Evolutionary conservation across 306 rosid genomes (phyloP), one percentile per base, ranked within the genome.

Genomic region (Datisca glomerata): DNA sequence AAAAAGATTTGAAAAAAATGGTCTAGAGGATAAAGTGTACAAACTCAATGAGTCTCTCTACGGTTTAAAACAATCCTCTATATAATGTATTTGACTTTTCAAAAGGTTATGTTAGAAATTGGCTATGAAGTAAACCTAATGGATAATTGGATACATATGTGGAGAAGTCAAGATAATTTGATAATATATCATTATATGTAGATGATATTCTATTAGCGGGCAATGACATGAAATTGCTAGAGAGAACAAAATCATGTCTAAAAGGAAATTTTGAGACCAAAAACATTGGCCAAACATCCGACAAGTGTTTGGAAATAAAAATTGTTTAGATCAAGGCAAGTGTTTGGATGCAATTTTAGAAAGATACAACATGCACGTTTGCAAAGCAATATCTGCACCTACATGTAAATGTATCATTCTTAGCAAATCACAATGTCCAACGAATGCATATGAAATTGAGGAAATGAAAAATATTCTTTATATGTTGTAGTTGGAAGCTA

Each of bases 401-500:
- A 12, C 8, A 2, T 38, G 21, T 17, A 38, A 38, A 3, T 19
- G 21, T 3, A 4, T 6, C 1, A 4, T 11, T 4, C 43, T 38
- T 15, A 15, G 21, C 8, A 21, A 34, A 1, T 7, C 8, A 31
- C 18, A 45, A 45, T 2, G 9, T 25, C 8, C 18, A n/a, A n/a
- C n/a, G n/a, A n/a, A n/a, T n/a, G n/a, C n/a, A n/a, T n/a, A n/a
- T n/a, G n/a, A n/a, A n/a, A n/a, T n/a, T n/a, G n/a, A n/a, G n/a
- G n/a, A n/a, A n/a, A n/a, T n/a, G n/a, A n/a, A n/a, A n/a, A n/a
- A n/a, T n/a, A n/a, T n/a, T n/a, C n/a, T n/a, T n/a, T 17, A 0
- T 31, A 47, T 28, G 52, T 13, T 11, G 41, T 25, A 5, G 18
- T 47, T 15, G 37, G 51, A 3, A 47, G 25, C 9, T 29, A 27